Evolutionary conservation across 768 basidiomycete species (phyloP), one percentile per base, ranked within the genome.

Genomic region (Lyophyllum decastes): DNA sequence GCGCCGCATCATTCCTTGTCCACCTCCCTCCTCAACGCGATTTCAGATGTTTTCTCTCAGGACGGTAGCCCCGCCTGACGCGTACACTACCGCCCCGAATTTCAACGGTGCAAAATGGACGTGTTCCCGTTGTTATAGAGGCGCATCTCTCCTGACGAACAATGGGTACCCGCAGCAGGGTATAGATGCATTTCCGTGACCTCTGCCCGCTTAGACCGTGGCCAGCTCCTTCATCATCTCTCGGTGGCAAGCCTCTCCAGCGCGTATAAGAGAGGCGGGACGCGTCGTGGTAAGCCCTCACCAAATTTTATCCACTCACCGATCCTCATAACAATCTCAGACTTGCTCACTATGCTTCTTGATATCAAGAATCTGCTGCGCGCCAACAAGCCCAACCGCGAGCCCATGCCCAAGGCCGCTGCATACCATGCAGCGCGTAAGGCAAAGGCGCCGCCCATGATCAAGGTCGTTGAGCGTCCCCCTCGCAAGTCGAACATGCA

Each of bases 41-140:
- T 1, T 6, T 9, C 27, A 8, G 19, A 33, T 17, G 4, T 46
- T 22, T 2, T 52, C 16, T 24, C 2, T n/a, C 7, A 9, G n/a
- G 17, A 38, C 24, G 17, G 17, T 27, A 48, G 17, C 40, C 19
- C 22, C 19, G 38, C 12, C 26, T n/a, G 19, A 52, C 30, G 17
- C 16, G 19, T 1, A 9, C 44, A 21, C 40, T 52, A 40, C 49
- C 30, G 40, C 35, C 53, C 46, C 57, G n/a, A 58, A 58, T 49
- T 61, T 61, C 1, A 61, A 58, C 44, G 53, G 33, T 14, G 25
- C 10, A 52, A 58, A 55, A 51, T 53, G 60, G 33, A 35, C 46
- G 30, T 48, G 53, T 25, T 54, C 60, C 60, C 53, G 43, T 55
- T 48, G 25, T 50, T 49, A 54, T 61, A 55, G 19, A 41, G 21